Conservation (phyloP, 805 yeast species). For the Saturnispora halmiae region DNA sequence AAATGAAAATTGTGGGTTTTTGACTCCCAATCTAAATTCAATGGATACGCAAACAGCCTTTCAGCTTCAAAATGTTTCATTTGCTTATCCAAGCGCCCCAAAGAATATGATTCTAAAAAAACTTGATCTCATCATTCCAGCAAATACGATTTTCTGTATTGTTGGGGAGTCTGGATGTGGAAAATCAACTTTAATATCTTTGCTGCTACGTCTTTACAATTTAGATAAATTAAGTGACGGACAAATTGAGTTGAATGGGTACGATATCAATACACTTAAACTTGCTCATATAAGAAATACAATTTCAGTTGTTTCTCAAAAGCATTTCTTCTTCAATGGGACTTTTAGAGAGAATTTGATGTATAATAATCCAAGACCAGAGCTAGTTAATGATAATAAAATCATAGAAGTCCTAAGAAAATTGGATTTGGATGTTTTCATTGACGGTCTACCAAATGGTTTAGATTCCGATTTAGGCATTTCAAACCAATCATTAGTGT, state of each 20-base stretch:
- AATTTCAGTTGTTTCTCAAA: slow-evolving; percentile 69
- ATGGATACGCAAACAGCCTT: slow-evolving; percentile 22
- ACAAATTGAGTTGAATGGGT: slow-evolving; percentile 28
- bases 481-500: slow-evolving; percentile 36
- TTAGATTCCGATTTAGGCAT: slow-evolving; percentile 52
- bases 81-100: slow-evolving; percentile 36
- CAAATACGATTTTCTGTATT: slow-evolving; percentile 51
- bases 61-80: slow-evolving; percentile 37
- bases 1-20: slow-evolving; percentile 32
- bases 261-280: slow-evolving; percentile 39
- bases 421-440: slow-evolving; percentile 47
- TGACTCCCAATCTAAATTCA: slow-evolving; percentile 21
- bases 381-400: slow-evolving; percentile 20
- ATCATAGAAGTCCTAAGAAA: slow-evolving; percentile 33
- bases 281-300: slow-evolving; percentile 39
- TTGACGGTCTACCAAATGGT: slow-evolving; percentile 46
- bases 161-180: slow-evolving; percentile 90
- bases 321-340: slow-evolving; percentile 63
- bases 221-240: not conserved
- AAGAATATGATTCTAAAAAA: slow-evolving; percentile 29
- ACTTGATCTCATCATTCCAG: slow-evolving; percentile 34
- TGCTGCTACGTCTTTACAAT: slow-evolving; percentile 47
- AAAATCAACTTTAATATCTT: slow-evolving; percentile 62
- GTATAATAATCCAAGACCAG: slow-evolving; percentile 40
- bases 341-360: slow-evolving; percentile 60